phyloP scores from a whole-genome alignment of 306 rosid genomes.

The Prunus salicina region DNA sequence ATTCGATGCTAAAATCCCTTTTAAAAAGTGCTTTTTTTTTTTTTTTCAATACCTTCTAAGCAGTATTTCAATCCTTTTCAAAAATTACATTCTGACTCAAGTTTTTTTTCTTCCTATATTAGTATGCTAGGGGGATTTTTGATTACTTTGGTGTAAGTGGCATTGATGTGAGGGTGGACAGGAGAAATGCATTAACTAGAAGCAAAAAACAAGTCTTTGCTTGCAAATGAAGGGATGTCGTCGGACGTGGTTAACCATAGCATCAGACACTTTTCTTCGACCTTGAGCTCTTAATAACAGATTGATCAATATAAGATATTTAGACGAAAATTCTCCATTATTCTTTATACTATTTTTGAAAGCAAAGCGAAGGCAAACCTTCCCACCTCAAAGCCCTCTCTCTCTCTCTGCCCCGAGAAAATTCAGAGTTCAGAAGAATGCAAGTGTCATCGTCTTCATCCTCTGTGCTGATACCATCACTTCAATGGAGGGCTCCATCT shows the following conservation, averaged over 20 bases:
- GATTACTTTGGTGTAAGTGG: neutral
- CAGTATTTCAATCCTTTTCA: too few relatives aligned
- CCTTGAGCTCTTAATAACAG: neutral
- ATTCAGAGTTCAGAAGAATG: constrained; percentile 9
- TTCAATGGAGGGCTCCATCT: constrained; percentile 12
- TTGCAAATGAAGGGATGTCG: neutral
- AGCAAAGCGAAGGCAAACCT: neutral
- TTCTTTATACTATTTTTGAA: neutral
- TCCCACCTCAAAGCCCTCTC: neutral
- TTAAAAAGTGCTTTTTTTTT: too few relatives aligned
- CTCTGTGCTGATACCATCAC: constrained; percentile 1
- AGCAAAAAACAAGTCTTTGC: neutral
- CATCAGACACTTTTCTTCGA: neutral
- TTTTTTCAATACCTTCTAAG: too few relatives aligned
- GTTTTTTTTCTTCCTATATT: too few relatives aligned
- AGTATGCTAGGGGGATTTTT: too few relatives aligned
- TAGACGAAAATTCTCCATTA: neutral
- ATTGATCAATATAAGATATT: neutral
- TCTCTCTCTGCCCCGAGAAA: neutral
- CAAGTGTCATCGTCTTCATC: constrained; percentile 16
- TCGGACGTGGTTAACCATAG: constrained; percentile 9
- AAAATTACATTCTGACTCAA: too few relatives aligned
- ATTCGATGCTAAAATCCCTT: too few relatives aligned
- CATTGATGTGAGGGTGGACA: neutral
- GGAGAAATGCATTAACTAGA: neutral